Conservation (phyloP, 202 grass and related monocot species). For the Hordeum pubiflorum region DNA sequence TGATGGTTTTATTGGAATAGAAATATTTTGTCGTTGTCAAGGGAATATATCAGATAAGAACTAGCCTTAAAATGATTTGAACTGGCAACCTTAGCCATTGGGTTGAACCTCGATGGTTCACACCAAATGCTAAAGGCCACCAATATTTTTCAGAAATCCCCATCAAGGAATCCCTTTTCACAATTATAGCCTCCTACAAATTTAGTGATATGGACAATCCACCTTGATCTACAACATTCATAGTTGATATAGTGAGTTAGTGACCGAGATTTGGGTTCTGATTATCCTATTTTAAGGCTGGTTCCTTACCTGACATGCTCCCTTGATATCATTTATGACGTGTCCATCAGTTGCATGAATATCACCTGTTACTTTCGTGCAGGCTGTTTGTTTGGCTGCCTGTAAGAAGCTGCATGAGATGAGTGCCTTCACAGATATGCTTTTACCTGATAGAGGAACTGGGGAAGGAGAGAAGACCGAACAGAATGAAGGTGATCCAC, state of each 20-base stretch:
- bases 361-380: neutral
- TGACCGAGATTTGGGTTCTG: neutral
- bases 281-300: constrained; percentile 16
- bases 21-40: neutral
- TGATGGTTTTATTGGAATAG: constrained; percentile 18
- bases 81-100: neutral
- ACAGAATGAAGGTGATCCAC: constrained; percentile 82
- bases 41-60: neutral
- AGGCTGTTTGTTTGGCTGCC: constrained; percentile 95
- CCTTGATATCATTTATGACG: constrained; percentile 1
- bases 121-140: neutral
- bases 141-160: neutral
- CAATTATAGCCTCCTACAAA: neutral
- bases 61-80: neutral
- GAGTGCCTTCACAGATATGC: constrained; percentile 96
- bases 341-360: constrained; percentile 16
- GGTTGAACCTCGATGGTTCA: neutral
- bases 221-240: neutral
- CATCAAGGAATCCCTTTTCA: neutral
- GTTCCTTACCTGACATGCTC: neutral
- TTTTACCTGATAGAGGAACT: constrained; percentile 93
- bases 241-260: neutral
- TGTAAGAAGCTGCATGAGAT: constrained; percentile 99
- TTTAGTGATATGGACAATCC: constrained; percentile 3
- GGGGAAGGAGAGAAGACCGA: constrained; percentile 73